phyloP scores from a whole-genome alignment of 331 rosid genomes.

The Pyrus hybrid region DNA sequence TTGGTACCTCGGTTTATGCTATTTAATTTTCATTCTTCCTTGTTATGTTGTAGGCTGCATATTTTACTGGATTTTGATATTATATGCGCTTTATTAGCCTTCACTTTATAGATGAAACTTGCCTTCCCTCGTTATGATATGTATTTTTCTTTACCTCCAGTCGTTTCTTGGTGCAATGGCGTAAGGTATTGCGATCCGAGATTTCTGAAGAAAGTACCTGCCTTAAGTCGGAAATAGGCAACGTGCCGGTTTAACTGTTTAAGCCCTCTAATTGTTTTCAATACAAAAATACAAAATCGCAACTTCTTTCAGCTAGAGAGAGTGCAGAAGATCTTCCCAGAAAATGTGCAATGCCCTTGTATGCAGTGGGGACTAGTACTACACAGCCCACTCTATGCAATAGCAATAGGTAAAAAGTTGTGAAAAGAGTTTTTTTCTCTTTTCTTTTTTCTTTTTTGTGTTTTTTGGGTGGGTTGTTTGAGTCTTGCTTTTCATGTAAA shows the following conservation, averaged over 20 bases:
- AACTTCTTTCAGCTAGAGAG: slow-evolving; percentile 1
- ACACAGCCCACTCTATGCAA: not conserved
- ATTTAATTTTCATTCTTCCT: not conserved
- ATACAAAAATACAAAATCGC: slow-evolving; percentile 7
- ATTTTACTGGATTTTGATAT: not conserved
- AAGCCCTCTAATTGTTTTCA: slow-evolving; percentile 1
- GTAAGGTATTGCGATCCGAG: slow-evolving; percentile 6
- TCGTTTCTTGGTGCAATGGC: slow-evolving; percentile 46
- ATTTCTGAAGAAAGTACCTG: not conserved
- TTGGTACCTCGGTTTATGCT: not conserved
- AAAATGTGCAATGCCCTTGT: not conserved
- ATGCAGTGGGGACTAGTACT: not conserved
- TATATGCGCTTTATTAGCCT: not conserved
- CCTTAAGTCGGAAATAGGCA: not conserved
- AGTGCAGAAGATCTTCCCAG: not conserved
- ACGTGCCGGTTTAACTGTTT: slow-evolving; percentile 1
- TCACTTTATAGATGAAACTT: not conserved
- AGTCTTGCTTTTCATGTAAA: slow-evolving; percentile 6
- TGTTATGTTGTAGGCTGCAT: not conserved
- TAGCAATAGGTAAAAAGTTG: not conserved
- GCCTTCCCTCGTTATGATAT: not conserved
- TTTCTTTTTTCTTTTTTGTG: not conserved
- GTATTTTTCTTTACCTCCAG: slow-evolving; percentile 4
- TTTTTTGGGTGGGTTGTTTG: not conserved
- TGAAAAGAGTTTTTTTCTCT: not conserved